Evolutionary conservation across 1,284 basidiomycete genomes (phyloP).

Genomic region (Anthracocystis setariae): DNA sequence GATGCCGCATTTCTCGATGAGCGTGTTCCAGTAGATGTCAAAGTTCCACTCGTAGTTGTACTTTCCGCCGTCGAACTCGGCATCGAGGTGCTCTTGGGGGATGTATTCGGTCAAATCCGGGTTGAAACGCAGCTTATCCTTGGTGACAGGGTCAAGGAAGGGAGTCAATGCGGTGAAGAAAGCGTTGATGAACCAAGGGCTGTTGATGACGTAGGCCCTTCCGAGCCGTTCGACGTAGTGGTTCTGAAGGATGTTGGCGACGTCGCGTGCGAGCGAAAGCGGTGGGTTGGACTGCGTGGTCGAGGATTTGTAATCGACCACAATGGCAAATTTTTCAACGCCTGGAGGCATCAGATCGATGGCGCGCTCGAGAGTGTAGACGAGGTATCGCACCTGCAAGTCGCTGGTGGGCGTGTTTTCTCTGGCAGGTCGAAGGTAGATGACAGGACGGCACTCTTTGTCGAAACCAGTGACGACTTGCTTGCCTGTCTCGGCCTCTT

Average conservation of each 20-base stretch:
- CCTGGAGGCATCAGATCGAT: slow-evolving; percentile 60
- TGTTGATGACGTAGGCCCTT: slow-evolving; percentile 83
- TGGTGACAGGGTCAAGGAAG: slow-evolving; percentile 87
- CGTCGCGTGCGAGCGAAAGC: slow-evolving; percentile 45
- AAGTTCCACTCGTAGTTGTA: slow-evolving; percentile 82
- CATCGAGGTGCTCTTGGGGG: slow-evolving; percentile 79
- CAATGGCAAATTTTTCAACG: slow-evolving; percentile 56
- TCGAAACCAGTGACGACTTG: slow-evolving; percentile 65
- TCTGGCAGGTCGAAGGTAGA: slow-evolving; percentile 62
- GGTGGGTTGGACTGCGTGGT: slow-evolving; percentile 54
- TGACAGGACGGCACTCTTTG: slow-evolving; percentile 54
- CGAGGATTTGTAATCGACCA: slow-evolving; percentile 60
- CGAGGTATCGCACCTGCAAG: slow-evolving; percentile 62
- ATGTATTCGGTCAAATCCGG: slow-evolving; percentile 76
- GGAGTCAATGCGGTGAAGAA: slow-evolving; percentile 83
- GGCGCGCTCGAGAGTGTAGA: slow-evolving; percentile 63
- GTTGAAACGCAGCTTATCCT: slow-evolving; percentile 88
- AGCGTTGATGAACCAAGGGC: slow-evolving; percentile 71
- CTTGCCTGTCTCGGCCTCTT: slow-evolving; percentile 63
- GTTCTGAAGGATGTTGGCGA: slow-evolving; percentile 79
- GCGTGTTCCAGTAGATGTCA: slow-evolving; percentile 73
- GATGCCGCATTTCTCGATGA: slow-evolving; percentile 44
- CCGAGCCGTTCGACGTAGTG: slow-evolving; percentile 91
- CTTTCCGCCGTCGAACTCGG: slow-evolving; percentile 79
- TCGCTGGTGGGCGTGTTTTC: slow-evolving; percentile 62